These are phyloP conservation scores for Phyllosticta citriasiana DNA, from an alignment of 2,329 filamentous ascomycete species.

Conservation along the genomic window DNA sequence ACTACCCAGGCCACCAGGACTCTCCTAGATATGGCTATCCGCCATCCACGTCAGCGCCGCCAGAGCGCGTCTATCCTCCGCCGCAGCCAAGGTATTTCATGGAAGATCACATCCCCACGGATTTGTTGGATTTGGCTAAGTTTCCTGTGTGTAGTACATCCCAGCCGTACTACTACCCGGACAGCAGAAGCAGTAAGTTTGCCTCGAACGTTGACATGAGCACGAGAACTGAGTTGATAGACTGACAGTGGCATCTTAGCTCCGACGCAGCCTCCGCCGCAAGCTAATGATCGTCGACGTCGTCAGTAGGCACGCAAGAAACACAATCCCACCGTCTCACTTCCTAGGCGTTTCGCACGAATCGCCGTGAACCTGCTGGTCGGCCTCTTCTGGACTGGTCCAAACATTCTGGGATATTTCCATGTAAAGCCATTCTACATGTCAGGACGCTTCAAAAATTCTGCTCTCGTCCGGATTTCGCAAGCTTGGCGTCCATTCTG, in stretches of 20 bases:
- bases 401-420: neutral
- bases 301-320: slow-evolving; percentile 1
- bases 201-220: neutral
- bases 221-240: neutral
- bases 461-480: neutral
- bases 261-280: slow-evolving; percentile 8
- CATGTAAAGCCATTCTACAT: neutral
- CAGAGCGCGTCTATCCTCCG: slow-evolving; percentile 9
- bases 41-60: slow-evolving; percentile 16
- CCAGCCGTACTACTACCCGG: slow-evolving; percentile 10
- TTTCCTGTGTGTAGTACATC: slow-evolving; percentile 10
- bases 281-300: slow-evolving; percentile 11
- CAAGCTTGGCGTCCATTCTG: neutral
- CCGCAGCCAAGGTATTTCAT: slow-evolving; percentile 29
- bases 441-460: neutral
- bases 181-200: slow-evolving; percentile 11
- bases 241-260: slow-evolving; percentile 8
- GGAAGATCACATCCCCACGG: slow-evolving; percentile 8
- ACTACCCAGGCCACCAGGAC: slow-evolving; percentile 7
- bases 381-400: neutral
- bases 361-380: neutral
- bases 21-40: slow-evolving; percentile 14
- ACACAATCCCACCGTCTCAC: neutral
- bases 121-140: slow-evolving; percentile 11
- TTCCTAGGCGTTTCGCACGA: neutral